These are phyloP conservation scores for Leccinum huronense DNA, from an alignment of 1,284 basidiomycete genomes.

Conservation along the genomic window DNA sequence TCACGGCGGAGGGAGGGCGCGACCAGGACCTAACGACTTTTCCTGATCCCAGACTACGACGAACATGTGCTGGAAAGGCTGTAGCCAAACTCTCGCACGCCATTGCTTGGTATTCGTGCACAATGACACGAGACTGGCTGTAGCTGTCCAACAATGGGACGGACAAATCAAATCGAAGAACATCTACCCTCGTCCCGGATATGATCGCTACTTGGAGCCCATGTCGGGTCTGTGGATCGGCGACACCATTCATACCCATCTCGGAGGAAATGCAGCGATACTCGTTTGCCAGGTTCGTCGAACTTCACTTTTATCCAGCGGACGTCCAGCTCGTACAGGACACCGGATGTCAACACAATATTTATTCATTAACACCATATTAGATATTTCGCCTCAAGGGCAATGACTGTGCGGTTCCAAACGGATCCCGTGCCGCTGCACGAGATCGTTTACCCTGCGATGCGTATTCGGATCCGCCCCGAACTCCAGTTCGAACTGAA, in stretches of 20 bases:
- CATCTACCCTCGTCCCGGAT: conserved; percentile 58
- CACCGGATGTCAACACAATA: conserved; percentile 90
- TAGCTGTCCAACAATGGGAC: conserved; percentile 87
- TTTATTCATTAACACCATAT: conserved; percentile 71
- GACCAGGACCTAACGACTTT: no score
- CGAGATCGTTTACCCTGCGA: conserved; percentile 89
- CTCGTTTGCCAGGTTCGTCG: conserved; percentile 92
- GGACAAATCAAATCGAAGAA: conserved; percentile 63
- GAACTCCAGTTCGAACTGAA: conserved; percentile 87
- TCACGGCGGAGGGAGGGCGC: no score
- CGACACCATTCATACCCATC: conserved; percentile 86
- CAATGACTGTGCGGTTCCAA: conserved; percentile 89
- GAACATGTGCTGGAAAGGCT: no score
- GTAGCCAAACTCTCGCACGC: no score
- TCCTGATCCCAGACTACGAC: no score
- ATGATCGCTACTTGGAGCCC: conserved; percentile 91
- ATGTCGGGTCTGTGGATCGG: conserved; percentile 78
- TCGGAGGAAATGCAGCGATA: conserved; percentile 93
- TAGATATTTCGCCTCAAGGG: conserved; percentile 84
- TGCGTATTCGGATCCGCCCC: conserved; percentile 79
- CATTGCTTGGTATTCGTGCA: conserved; percentile 70
- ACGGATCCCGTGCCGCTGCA: conserved; percentile 81
- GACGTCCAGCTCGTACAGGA: conserved; percentile 80
- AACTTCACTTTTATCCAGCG: conserved; percentile 89
- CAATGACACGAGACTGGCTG: conserved; percentile 79